Evolutionary conservation across 345 rosid species (phyloP), one percentile per base, ranked within the genome.

Genomic region (Populus euphratica): DNA sequence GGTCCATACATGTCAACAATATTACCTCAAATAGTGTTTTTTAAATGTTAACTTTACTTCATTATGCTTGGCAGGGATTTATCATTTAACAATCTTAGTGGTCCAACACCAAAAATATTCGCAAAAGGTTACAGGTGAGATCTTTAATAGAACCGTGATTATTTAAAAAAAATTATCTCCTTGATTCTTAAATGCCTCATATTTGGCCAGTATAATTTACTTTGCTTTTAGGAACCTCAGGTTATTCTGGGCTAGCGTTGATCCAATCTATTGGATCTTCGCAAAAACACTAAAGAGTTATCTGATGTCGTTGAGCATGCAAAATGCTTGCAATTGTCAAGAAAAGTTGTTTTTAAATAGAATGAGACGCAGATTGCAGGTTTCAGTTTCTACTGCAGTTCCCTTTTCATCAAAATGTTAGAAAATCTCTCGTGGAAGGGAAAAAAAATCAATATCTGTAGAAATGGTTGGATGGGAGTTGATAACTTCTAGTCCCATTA

Each of bases 81-180:
- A 50, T 96, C 98, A 2, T 93, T 81, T 82, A 93, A 96, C 82
- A 96, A 96, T 86, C 92, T 93, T 31, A 96, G 97, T 23, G 97
- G 98, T 56, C 96, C 98, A 21, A 90, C 89, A 18, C 99, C 98
- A 12, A 92, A 80, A 73, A 93, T 93, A 74, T 83, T 88, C 75
- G 99, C 97, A 13, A 96, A 92, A 74, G 96, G 81, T 77, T 93
- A 93, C 81, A 91, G 98, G 98, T 93, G 76, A 85, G 75, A 72
- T 68, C 54, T 64, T 61, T 70, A 20, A 25, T 11, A 8, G 64
- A 35, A 52, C 56, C 68, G 64, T 66, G 29, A 52, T 66, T 33
- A 13, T 66, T 33, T 35, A 20, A 35, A 21, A 43, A 39, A 33
- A 39, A 8, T 73, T 62, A 14, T 35, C 69, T 11, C 21, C 35